phyloP scores from a whole-genome alignment of 768 basidiomycete genomes.

The Leccinum disarticulatum region DNA sequence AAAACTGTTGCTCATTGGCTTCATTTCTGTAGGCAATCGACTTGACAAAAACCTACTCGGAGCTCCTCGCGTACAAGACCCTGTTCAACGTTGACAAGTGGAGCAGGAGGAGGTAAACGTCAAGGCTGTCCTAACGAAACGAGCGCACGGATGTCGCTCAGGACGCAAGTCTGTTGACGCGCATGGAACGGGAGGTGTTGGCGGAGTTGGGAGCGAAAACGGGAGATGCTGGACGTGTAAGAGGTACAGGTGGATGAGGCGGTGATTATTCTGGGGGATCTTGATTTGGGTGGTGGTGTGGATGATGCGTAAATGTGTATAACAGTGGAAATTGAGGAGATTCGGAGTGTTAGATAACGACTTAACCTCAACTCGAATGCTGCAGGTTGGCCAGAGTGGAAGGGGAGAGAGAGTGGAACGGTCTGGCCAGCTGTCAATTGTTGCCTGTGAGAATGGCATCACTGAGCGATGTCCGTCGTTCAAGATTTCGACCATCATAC shows the following conservation, averaged over 20 bases:
- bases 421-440: no score
- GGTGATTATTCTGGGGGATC: constrained; percentile 85
- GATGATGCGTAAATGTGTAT: constrained; percentile 41
- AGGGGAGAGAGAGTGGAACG: no score
- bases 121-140: constrained; percentile 74
- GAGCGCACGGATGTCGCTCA: constrained; percentile 83
- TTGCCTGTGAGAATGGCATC: no score
- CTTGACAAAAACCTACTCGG: constrained; percentile 75
- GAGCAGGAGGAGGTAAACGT: constrained; percentile 69
- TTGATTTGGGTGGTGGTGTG: no score
- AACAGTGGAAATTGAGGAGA: no score
- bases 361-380: no score
- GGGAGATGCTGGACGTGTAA: constrained; percentile 72
- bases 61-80: constrained; percentile 80
- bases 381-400: no score
- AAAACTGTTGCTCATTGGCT: neutral
- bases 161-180: constrained; percentile 64
- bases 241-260: constrained; percentile 87
- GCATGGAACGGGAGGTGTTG: constrained; percentile 75
- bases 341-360: no score
- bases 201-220: constrained; percentile 71
- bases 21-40: constrained; percentile 74
- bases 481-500: no score
- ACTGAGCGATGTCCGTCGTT: no score
- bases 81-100: constrained; percentile 80